A percentile compares a stretch with the other conserved stretches of the same genome.
Conservation (phyloP, 208 protist genomes). For the Wallacemonas sp. region DNA sequence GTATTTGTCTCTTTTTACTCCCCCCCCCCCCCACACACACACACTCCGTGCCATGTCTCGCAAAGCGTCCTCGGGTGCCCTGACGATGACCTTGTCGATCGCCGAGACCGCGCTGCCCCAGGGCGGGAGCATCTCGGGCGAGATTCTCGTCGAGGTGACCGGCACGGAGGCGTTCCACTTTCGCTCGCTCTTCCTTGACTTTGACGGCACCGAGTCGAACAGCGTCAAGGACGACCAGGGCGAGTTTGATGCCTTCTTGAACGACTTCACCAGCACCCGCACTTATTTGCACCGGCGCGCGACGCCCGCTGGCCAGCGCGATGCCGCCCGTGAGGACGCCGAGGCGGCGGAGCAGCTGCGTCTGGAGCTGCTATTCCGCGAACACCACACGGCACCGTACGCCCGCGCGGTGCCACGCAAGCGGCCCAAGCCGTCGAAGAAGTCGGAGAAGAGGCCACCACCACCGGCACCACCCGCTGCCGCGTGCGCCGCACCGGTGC, state of each 20-base stretch:
- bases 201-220: slow-evolving; percentile 45
- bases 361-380: slow-evolving; percentile 49
- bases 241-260: slow-evolving; percentile 57
- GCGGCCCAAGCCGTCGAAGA: slow-evolving; percentile 15
- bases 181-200: slow-evolving; percentile 26
- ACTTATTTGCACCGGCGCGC: slow-evolving; percentile 61
- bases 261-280: slow-evolving; percentile 54
- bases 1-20: slow-evolving; percentile 17
- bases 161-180: slow-evolving; percentile 37
- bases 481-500: not conserved
- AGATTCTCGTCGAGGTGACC: slow-evolving; percentile 24
- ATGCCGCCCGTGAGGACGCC: slow-evolving; percentile 31
- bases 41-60: not conserved
- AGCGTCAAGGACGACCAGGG: slow-evolving; percentile 61
- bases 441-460: not conserved
- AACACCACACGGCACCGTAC: slow-evolving; percentile 60
- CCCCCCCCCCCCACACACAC: not conserved
- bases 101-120: slow-evolving; percentile 32
- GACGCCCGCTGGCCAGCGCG: slow-evolving; percentile 46
- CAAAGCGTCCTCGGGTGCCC: slow-evolving; percentile 8
- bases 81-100: slow-evolving; percentile 15
- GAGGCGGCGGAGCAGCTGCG: slow-evolving; percentile 47
- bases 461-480: not conserved
- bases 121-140: slow-evolving; percentile 36
- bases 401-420: slow-evolving; percentile 34